Evolutionary conservation across 306 rosid genomes (phyloP), one percentile per base, ranked within the genome.

Genomic region (Neltuma alba): DNA sequence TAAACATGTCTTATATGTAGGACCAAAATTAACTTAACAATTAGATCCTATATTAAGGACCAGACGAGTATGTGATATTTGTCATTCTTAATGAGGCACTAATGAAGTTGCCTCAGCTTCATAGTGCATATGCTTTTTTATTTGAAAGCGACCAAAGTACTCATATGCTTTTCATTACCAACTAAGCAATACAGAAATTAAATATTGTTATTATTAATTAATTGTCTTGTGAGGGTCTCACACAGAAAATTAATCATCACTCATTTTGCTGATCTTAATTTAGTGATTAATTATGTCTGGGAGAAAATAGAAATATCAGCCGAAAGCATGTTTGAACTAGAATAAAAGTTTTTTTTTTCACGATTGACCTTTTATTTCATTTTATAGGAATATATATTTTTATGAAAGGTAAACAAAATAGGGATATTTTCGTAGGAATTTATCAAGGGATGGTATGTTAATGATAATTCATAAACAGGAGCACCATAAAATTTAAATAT

Each of bases 31-130:
- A n/a, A n/a, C n/a, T n/a, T n/a, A n/a, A n/a, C n/a, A n/a, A n/a
- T n/a, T n/a, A n/a, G n/a, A n/a, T n/a, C n/a, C n/a, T n/a, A n/a
- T n/a, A n/a, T n/a, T n/a, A n/a, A n/a, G n/a, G n/a, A n/a, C n/a
- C n/a, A n/a, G n/a, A n/a, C n/a, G 38, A 62, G 33, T 62, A 62
- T 14, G 33, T 76, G 52, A 79, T 76, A 80, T 3, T 8, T 80
- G 85, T 41, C 76, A 77, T 80, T 77, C 85, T 86, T 84, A 77
- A 80, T 77, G 81, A 80, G 74, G 78, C 85, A 80, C 80, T 73
- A 76, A 83, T 80, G 80, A 76, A 68, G n/a, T 65, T 64, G 57
- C 71, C 82, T 79, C 74, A 1, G 65, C 34, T 78, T 79, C 84
- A 82, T n/a, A 76, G 68, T 64, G 78, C 81, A 34, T 72, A 77